Base-by-base conservation (phyloP, 176 grass and related monocot genomes). In the Leersia perrieri region DNA sequence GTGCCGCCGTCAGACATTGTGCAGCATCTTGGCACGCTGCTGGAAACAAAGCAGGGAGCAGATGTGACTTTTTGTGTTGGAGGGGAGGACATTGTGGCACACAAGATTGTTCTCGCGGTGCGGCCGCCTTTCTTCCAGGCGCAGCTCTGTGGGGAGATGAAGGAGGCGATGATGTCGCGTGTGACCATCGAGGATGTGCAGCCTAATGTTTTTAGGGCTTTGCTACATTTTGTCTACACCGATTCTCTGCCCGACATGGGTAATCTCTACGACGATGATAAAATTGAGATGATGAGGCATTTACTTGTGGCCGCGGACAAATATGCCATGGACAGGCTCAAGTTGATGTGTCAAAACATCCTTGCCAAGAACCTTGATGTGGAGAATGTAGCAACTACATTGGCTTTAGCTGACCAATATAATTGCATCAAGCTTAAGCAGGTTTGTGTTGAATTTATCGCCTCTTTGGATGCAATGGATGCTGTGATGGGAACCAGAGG, bases 271-370 rank as follows among this genome's bases (percentile, higher is more conserved):
- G 58, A 22, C 3, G 23, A 57, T 25, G 72, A n/a, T 13, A 72
- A 7, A 11, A 1, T n/a, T 8, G 76, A 81, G 40, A 70, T 84
- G 35, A 31, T 60, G n/a, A 44, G 70, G 1, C 78, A 87, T 83
- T 27, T 83, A 10, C 60, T 90, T 51, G 84, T 87, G 28, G 84
- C 88, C 9, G 84, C 88, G 0, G 84, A 90, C 39, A 41, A 66
- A 18, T 90, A 87, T 41, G 79, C 44, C 28, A 31, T 83, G 60
- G 79, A 87, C 0, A 82, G 88, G 68, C 69, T 87, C 1, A 86
- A 73, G 32, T 8, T 62, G 35, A 26, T 87, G 2, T 87, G 88
- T 22, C 58, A 70, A 61, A 76, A 25, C 61, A 70, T 39, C 1
- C 75, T 90, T 27, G 42, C 6, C 0, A 40, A 73, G 3, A 29